Conservation (phyloP, 1,139 yeast genomes). For the Nematodospora anomalae region DNA sequence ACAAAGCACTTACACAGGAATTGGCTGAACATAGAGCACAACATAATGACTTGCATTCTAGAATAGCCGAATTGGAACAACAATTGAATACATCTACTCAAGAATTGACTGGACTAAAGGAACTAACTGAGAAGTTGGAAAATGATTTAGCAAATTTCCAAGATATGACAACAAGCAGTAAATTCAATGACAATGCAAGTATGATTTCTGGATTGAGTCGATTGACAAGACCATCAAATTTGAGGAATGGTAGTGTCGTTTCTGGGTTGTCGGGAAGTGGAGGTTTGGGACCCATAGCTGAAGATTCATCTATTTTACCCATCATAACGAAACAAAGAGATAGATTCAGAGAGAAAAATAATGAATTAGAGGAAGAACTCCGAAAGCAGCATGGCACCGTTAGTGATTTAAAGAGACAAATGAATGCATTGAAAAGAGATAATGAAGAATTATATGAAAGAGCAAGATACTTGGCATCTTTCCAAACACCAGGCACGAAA, state of each 20-base stretch:
- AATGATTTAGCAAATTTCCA: conserved; percentile 61
- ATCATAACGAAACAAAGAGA: conserved; percentile 94
- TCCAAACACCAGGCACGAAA: conserved; percentile 18
- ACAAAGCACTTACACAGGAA: conserved; percentile 61
- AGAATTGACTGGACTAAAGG: conserved; percentile 36
- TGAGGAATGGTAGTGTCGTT: conserved; percentile 37
- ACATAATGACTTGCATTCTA: conserved; percentile 39
- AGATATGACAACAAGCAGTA: conserved; percentile 28
- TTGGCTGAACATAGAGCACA: conserved; percentile 57
- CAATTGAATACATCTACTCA: conserved; percentile 34
- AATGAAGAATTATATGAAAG: conserved; percentile 80
- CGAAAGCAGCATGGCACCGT: conserved; percentile 57
- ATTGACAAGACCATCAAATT: conserved; percentile 33
- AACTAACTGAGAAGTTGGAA: conserved; percentile 64
- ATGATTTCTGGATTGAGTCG: conserved; percentile 61
- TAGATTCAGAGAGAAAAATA: conserved; percentile 76
- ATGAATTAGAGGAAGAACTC: conserved; percentile 79
- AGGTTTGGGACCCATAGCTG: conserved; percentile 22
- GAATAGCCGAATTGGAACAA: conserved; percentile 41
- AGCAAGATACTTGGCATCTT: conserved; percentile 70
- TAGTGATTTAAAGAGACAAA: conserved; percentile 63
- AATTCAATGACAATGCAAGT: conserved; percentile 65
- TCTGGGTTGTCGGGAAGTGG: conserved; percentile 32
- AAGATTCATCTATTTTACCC: conserved; percentile 63
- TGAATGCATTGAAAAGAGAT: conserved; percentile 65